Evolutionary conservation across 169 alveolate genomes (phyloP).

Genomic region (Babesia ovata): DNA sequence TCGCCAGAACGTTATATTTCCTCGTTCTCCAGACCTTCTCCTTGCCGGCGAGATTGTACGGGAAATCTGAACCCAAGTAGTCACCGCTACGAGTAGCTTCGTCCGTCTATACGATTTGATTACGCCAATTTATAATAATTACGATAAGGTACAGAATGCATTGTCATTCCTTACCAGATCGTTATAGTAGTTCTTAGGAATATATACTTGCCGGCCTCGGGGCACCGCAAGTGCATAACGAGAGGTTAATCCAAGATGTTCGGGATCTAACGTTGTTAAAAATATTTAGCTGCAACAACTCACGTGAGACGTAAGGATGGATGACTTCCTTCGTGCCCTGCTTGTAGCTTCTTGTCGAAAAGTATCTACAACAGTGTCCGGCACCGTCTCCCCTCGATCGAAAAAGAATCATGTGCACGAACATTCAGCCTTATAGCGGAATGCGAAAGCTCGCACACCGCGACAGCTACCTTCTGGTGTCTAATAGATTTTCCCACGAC

Average conservation of each 20-base stretch:
- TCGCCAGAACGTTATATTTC: conserved; percentile 73
- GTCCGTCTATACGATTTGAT: conserved; percentile 11
- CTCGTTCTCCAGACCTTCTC: conserved; percentile 77
- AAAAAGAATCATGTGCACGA: not conserved
- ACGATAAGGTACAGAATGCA: not conserved
- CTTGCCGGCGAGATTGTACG: conserved; percentile 73
- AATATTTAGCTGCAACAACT: not conserved
- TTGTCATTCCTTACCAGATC: conserved; percentile 60
- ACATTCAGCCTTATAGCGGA: too few species aligned
- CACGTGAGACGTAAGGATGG: conserved; percentile 66
- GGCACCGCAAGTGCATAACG: conserved; percentile 58
- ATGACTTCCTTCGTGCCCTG: conserved; percentile 65
- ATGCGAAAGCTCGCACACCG: not conserved
- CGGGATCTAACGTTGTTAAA: conserved; percentile 66
- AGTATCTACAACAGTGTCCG: conserved; percentile 1
- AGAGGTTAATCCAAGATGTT: conserved; percentile 69
- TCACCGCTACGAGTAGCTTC: conserved; percentile 81
- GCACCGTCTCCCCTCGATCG: not conserved
- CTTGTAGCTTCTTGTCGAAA: conserved; percentile 66
- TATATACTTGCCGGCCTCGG: conserved; percentile 57
- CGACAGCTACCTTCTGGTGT: not conserved
- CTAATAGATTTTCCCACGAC: too few species aligned
- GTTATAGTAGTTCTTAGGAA: conserved; percentile 70
- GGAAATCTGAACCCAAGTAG: conserved; percentile 80
- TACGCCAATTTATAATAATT: not conserved